Conservation (phyloP, 257 asterid species). For the Salvia splendens region DNA sequence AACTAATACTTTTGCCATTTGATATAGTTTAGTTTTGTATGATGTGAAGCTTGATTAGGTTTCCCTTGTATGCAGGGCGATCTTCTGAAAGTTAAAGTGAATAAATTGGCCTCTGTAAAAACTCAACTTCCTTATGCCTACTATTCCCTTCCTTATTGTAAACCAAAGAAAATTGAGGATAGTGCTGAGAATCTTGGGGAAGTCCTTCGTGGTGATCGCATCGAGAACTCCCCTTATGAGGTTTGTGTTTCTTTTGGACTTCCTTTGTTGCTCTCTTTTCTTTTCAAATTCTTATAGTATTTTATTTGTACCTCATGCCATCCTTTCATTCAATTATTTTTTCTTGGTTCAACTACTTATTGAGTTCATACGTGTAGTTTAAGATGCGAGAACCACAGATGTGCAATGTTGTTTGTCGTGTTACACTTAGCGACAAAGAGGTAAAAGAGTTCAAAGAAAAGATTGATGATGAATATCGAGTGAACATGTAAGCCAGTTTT, state of each 20-base stretch:
- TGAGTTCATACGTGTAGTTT: constrained; percentile 44
- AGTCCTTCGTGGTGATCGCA: constrained; percentile 76
- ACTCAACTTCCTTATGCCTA: constrained; percentile 68
- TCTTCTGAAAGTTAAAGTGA: constrained; percentile 62
- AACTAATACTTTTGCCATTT: neutral
- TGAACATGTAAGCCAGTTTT: constrained; percentile 51
- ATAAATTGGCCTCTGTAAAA: constrained; percentile 60
- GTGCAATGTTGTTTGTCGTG: constrained; percentile 51
- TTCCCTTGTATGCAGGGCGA: constrained; percentile 48
- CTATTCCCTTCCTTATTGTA: constrained; percentile 61
- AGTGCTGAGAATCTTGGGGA: constrained; percentile 75
- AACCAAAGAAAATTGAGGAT: constrained; percentile 55
- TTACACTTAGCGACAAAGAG: constrained; percentile 45
- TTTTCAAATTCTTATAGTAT: neutral
- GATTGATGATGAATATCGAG: constrained; percentile 66
- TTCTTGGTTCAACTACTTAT: constrained; percentile 26
- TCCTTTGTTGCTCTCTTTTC: constrained; percentile 3
- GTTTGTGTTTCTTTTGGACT: constrained; percentile 36
- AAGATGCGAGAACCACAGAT: constrained; percentile 63
- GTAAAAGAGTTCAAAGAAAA: constrained; percentile 64
- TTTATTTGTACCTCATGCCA: neutral
- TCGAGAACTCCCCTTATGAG: constrained; percentile 67
- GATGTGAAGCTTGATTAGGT: constrained; percentile 16
- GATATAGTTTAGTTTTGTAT: constrained; percentile 15
- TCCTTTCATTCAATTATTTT: constrained; percentile 9